Evolutionary conservation across 1,139 yeast species (phyloP).

Genomic region (Kodamaea arcana): DNA sequence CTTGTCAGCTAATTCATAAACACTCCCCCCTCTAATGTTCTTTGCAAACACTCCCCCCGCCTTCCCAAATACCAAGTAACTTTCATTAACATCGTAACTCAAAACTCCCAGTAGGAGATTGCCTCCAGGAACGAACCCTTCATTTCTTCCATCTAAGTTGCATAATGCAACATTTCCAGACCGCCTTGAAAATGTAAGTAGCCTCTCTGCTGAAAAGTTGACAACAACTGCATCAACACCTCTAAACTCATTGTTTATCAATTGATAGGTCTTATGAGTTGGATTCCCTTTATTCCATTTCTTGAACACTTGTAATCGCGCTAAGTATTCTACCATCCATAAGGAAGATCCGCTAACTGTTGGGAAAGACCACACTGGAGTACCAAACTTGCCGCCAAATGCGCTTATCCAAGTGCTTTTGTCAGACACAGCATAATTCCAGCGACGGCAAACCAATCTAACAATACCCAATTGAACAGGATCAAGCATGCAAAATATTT

Average conservation of each 20-base stretch:
- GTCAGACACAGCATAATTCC: slow-evolving; percentile 52
- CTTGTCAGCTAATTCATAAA: neutral
- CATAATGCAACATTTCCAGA: slow-evolving; percentile 39
- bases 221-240: slow-evolving; percentile 26
- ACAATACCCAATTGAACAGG: slow-evolving; percentile 48
- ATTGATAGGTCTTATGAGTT: slow-evolving; percentile 27
- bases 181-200: slow-evolving; percentile 30
- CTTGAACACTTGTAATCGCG: slow-evolving; percentile 38
- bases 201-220: slow-evolving; percentile 34
- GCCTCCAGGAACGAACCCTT: slow-evolving; percentile 41
- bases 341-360: slow-evolving; percentile 49
- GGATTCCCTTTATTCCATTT: slow-evolving; percentile 52
- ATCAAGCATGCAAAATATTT: slow-evolving; percentile 54
- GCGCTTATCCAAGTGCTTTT: slow-evolving; percentile 60
- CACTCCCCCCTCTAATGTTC: neutral
- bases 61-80: slow-evolving; percentile 29
- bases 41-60: slow-evolving; percentile 28
- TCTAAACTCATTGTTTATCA: slow-evolving; percentile 23
- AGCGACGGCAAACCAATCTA: slow-evolving; percentile 50
- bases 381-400: slow-evolving; percentile 44
- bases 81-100: slow-evolving; percentile 31
- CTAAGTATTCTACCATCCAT: slow-evolving; percentile 56
- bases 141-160: slow-evolving; percentile 38
- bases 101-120: slow-evolving; percentile 17
- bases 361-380: slow-evolving; percentile 42